Base-by-base conservation (phyloP, 768 basidiomycete species). In the Sarcodon aspratus region DNA sequence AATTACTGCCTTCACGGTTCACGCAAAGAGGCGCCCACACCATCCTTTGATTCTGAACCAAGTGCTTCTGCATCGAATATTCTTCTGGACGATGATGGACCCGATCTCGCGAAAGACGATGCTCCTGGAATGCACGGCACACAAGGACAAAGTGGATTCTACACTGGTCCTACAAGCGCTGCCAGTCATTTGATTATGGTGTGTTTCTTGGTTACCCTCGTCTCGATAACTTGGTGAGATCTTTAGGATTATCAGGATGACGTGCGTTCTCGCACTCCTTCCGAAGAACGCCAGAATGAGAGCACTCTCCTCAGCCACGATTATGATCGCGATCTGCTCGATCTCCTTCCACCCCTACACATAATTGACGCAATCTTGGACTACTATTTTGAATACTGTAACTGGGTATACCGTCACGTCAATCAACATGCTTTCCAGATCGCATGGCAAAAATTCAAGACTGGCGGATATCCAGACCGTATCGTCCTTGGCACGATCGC, bases 301-400 rank as follows among this genome's bases (percentile, higher is more conserved):
- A 15, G 13, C 15, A 9, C 11, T 13, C 13, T 42, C 9, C 17
- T 17, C 40, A 44, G 77, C 76, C 3, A 75, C 51, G 50, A 76
- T 50, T 81, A 84, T 56, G 87, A 90, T 66, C 73, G 76, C 42
- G 87, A 90, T 61, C 72, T 91, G 8, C 73, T 87, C 52, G 68
- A 72, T 4, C 63, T 74, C 49, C 73, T 91, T 2, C 87, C 87
- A 3, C 66, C 75, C 15, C 63, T 82, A 47, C 75, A 82, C 43
- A 68, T 80, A 46, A 80, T 89, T 56, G 87, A 90, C 57, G 75
- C 72, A 13, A 78, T 91, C 47, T 72, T 91, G 59, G 65, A 66
- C 44, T 82, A 80, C 65, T 90, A 91, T 63, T 89, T 89, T 57
- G 83, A 86, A 55, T 85, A 85, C 59, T 87, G 85, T 73, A 88